Conservation (phyloP, 2,329 filamentous ascomycete genomes). For the Hymenoscyphus repandus region DNA sequence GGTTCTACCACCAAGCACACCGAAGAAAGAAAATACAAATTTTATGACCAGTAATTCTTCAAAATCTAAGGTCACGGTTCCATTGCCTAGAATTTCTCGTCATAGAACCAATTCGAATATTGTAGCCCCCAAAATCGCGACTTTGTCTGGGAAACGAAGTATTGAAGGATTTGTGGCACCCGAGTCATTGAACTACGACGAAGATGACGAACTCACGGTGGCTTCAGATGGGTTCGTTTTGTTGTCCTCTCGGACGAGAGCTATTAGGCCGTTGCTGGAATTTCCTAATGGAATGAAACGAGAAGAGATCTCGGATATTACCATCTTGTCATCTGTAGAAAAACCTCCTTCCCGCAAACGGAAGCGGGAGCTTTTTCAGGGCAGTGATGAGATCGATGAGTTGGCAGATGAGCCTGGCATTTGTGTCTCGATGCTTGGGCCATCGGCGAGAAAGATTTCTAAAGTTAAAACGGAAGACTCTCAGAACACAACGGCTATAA, state of each 20-base stretch:
- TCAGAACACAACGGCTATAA: not conserved
- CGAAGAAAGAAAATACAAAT: too few species aligned
- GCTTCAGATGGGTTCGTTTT: conserved; percentile 20
- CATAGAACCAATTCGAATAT: not conserved
- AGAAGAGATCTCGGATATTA: conserved; percentile 9
- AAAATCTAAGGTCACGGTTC: not conserved
- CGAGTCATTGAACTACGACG: conserved; percentile 11
- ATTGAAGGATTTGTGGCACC: conserved; percentile 2
- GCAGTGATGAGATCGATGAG: conserved; percentile 10
- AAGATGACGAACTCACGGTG: conserved; percentile 28
- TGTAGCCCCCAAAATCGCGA: not conserved
- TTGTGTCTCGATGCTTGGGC: not conserved
- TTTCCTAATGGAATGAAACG: conserved; percentile 14
- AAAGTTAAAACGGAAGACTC: conserved; percentile 5
- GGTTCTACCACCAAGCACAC: not conserved
- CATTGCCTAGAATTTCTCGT: not conserved
- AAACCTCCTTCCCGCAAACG: conserved; percentile 11
- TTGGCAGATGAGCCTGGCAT: conserved; percentile 5
- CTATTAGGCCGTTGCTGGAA: conserved; percentile 4
- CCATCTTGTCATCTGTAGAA: not conserved
- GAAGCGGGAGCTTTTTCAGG: conserved; percentile 14
- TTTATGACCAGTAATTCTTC: too few species aligned
- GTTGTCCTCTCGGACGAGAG: conserved; percentile 16
- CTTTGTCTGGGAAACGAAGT: not conserved
- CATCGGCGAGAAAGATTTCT: not conserved